Base-by-base conservation (phyloP, 495 filamentous ascomycete species). In the Polyplosphaeria fusca region DNA sequence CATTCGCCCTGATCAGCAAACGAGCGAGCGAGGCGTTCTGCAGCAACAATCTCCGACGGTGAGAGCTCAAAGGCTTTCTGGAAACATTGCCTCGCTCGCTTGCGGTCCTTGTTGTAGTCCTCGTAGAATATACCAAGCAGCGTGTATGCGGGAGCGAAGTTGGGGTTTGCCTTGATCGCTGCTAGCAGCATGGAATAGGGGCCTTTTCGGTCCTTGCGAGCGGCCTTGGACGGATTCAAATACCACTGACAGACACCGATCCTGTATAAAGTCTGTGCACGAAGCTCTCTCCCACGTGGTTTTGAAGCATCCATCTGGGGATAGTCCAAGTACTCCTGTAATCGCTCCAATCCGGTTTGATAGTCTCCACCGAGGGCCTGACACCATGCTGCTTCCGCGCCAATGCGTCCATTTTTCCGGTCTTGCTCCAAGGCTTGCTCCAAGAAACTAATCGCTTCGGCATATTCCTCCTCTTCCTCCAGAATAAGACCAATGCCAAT, bases 31-130 rank as follows among this genome's bases (percentile, higher is more conserved):
- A 99, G 81, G 24, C 89, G 81, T 70, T 97, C 88, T 2, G 93
- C 93, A 41, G 93, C 89, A 63, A 86, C 78, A 1, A 95, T 81
- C 67, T 99, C 94, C 0, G 88, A 82, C 0, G 90, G 70, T 0
- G 94, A 99, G 9, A 97, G 75, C 68, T 99, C 93, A 44, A 99
- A 92, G 0, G 93, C 93, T 68, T 96, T 96, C 64, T 96, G 89
- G 65, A 97, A 99, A 68, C 93, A 97, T 63, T 85, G 85, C 12
- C 88, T 81, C 19, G 91, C 89, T 63, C 93, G 77, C 58, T 82
- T 83, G 69, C 83, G 88, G 72, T 97, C 92, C 57, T 83, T 87
- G 53, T 82, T 84, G 61, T 96, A 95, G 59, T 96, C 94, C 11
- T 84, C 84, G 66, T 95, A 99, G 72, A 85, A 99, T n/a, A 92